A percentile compares a stretch with the other conserved stretches of the same genome.
These are phyloP conservation scores for Russula virescens DNA, from an alignment of 768 basidiomycete species.

Conservation along the genomic window DNA sequence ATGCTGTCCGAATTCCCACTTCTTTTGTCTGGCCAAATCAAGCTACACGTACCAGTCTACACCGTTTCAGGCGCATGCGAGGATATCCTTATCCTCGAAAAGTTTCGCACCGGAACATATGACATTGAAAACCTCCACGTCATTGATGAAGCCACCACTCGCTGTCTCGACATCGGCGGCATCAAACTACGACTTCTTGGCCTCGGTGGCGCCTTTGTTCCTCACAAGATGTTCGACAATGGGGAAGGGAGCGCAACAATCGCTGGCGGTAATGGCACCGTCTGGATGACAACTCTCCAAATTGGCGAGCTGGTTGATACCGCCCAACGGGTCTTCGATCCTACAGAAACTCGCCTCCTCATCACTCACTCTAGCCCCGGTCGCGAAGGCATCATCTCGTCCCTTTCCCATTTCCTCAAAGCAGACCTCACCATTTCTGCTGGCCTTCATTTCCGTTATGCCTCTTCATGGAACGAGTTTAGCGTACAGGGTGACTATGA, in stretches of 20 bases:
- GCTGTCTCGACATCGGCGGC: constrained; percentile 86
- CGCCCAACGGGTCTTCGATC: constrained; percentile 89
- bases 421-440: constrained; percentile 93
- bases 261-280: constrained; percentile 94
- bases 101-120: constrained; percentile 79
- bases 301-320: constrained; percentile 98
- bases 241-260: constrained; percentile 95
- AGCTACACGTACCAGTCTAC: constrained; percentile 88
- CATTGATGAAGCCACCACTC: constrained; percentile 93
- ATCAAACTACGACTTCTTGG: constrained; percentile 93
- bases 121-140: constrained; percentile 85
- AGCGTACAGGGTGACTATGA: constrained; percentile 88
- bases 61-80: constrained; percentile 98
- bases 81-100: constrained; percentile 89
- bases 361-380: constrained; percentile 91
- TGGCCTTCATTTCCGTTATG: constrained; percentile 96
- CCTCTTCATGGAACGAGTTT: constrained; percentile 95
- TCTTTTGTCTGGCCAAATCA: constrained; percentile 84
- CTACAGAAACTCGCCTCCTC: constrained; percentile 88
- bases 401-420: constrained; percentile 85
- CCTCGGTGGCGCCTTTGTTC: constrained; percentile 89
- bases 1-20: constrained; percentile 93
- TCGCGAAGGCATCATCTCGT: constrained; percentile 86
- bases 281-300: constrained; percentile 98
- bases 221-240: constrained; percentile 93